These are phyloP conservation scores for Pseudozyma thailandica DNA, from an alignment of 1,284 basidiomycete species.

Conservation along the genomic window DNA sequence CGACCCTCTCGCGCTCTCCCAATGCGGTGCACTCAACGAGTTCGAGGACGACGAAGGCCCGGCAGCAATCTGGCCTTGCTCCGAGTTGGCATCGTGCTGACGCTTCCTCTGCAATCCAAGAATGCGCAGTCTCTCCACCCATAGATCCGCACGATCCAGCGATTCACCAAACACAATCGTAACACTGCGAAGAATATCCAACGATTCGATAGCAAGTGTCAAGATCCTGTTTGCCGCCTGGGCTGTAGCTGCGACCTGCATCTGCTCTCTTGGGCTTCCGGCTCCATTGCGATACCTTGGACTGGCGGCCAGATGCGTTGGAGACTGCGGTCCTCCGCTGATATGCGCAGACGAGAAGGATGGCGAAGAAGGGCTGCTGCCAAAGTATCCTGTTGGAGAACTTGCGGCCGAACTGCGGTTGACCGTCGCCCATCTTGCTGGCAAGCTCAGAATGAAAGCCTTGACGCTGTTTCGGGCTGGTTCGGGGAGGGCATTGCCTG, in stretches of 20 bases:
- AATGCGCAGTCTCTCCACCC: constrained; percentile 70
- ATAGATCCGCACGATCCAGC: constrained; percentile 86
- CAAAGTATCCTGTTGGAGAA: constrained; percentile 47
- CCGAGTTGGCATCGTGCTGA: constrained; percentile 46
- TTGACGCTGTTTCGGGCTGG: constrained; percentile 81
- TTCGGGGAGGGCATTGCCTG: constrained; percentile 84
- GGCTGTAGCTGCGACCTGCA: constrained; percentile 54
- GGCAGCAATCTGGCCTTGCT: constrained; percentile 21
- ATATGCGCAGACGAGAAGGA: constrained; percentile 59
- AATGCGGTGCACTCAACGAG: constrained; percentile 16
- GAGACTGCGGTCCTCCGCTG: constrained; percentile 33
- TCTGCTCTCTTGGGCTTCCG: constrained; percentile 42
- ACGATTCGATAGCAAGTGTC: constrained; percentile 84
- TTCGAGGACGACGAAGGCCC: constrained; percentile 18
- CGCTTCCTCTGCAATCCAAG: constrained; percentile 59
- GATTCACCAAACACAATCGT: constrained; percentile 87
- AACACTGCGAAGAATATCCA: constrained; percentile 89
- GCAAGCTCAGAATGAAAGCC: constrained; percentile 82
- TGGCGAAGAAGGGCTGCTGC: constrained; percentile 55
- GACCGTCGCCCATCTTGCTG: constrained; percentile 77
- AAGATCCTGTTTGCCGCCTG: constrained; percentile 82
- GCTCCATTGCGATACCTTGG: constrained; percentile 25
- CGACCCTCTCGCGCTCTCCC: constrained; percentile 46
- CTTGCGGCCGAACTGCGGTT: constrained; percentile 48
- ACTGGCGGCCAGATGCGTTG: constrained; percentile 35